Evolutionary conservation across 805 yeast genomes (phyloP).

Genomic region (Torulaspora franciscae): DNA sequence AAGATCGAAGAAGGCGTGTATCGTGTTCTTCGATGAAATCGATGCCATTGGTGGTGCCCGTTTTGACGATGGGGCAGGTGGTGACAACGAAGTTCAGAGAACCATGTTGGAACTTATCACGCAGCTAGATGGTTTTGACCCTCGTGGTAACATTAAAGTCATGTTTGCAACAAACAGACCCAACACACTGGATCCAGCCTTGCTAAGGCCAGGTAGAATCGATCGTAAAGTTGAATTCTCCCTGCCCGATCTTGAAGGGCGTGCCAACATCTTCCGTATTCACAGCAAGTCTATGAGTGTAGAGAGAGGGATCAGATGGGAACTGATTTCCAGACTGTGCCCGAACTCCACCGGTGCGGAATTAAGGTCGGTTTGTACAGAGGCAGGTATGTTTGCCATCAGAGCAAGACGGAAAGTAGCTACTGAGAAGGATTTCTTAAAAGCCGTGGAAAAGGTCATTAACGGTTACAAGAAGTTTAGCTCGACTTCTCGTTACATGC

Average conservation of each 20-base stretch:
- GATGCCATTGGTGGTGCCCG: constrained; percentile 99
- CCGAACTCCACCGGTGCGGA: constrained; percentile 99
- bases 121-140: constrained; percentile 97
- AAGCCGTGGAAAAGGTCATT: constrained; percentile 97
- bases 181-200: constrained; percentile 95
- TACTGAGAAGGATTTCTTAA: constrained; percentile 93
- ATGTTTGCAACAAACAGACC: constrained; percentile 99
- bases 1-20: constrained; percentile 95
- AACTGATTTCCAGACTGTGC: constrained; percentile 91
- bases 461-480: constrained; percentile 98
- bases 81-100: constrained; percentile 98
- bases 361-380: constrained; percentile 96
- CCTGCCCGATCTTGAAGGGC: constrained; percentile 93
- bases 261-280: constrained; percentile 95
- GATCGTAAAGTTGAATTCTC: constrained; percentile 98
- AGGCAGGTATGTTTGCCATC: constrained; percentile 99
- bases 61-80: constrained; percentile 99
- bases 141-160: constrained; percentile 97
- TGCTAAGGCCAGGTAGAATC: constrained; percentile 96
- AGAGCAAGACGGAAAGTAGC: constrained; percentile 98
- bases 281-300: constrained; percentile 97
- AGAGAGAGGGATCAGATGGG: constrained; percentile 98
- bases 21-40: constrained; percentile 95
- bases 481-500: constrained; percentile 97
- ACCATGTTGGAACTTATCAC: constrained; percentile 98